phyloP scores from a whole-genome alignment of 306 rosid species.

The Prunus armeniaca region DNA sequence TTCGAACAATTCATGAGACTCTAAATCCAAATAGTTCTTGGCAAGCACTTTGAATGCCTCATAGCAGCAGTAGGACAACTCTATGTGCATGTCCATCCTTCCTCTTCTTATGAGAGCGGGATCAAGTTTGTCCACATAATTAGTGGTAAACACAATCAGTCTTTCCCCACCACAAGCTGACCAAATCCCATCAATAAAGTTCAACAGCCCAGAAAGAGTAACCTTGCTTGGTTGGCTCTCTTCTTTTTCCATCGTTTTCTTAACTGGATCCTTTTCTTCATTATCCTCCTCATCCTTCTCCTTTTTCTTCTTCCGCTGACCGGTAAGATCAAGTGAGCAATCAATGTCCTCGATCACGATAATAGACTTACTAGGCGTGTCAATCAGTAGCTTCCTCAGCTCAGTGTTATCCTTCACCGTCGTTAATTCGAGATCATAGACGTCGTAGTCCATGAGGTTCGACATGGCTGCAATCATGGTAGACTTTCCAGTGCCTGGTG shows the following conservation, averaged over 20 bases:
- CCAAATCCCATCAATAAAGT: conserved; percentile 76
- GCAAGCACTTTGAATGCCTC: conserved; percentile 69
- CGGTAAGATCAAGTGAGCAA: conserved; percentile 49
- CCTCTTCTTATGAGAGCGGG: conserved; percentile 64
- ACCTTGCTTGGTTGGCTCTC: conserved; percentile 36
- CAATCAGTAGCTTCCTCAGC: conserved; percentile 34
- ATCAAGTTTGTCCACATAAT: conserved; percentile 59
- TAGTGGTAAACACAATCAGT: conserved; percentile 61
- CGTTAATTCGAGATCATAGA: conserved; percentile 44
- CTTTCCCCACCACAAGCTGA: conserved; percentile 75
- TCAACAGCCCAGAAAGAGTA: conserved; percentile 61
- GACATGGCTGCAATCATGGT: conserved; percentile 50
- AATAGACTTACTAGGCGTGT: conserved; percentile 34
- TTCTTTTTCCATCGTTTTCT: conserved; percentile 24
- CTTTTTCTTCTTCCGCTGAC: conserved; percentile 33
- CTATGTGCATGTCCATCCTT: conserved; percentile 74
- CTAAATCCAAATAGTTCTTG: conserved; percentile 52
- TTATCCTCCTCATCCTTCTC: conserved; percentile 11
- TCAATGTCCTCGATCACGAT: conserved; percentile 46
- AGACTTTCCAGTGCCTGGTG: conserved; percentile 51
- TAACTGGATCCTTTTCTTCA: conserved; percentile 15
- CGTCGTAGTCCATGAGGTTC: conserved; percentile 35
- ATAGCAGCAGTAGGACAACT: conserved; percentile 54
- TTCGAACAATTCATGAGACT: conserved; percentile 37
- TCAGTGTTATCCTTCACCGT: conserved; percentile 9